phyloP scores from a whole-genome alignment of 2,329 filamentous ascomycete genomes.

The Escovopsis weberi region DNA sequence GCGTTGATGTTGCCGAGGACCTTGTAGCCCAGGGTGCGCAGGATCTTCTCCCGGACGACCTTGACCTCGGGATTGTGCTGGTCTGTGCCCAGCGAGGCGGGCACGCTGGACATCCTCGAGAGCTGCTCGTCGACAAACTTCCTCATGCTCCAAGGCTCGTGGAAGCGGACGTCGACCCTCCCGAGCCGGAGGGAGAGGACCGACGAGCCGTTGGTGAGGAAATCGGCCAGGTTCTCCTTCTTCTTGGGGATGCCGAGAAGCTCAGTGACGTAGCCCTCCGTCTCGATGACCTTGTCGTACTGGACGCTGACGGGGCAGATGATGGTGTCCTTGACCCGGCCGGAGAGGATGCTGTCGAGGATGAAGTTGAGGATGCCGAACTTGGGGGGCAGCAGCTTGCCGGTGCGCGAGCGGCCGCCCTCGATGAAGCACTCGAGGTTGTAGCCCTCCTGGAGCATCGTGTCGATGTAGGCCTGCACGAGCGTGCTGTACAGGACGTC shows the following conservation, averaged over 20 bases:
- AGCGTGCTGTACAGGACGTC: slow-evolving; percentile 80
- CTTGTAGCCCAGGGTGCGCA: slow-evolving; percentile 81
- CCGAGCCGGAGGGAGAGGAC: slow-evolving; percentile 80
- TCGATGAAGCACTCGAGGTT: slow-evolving; percentile 98
- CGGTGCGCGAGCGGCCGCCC: slow-evolving; percentile 80
- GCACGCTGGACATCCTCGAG: slow-evolving; percentile 30
- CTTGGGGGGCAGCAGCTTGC: slow-evolving; percentile 85
- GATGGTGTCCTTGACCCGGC: slow-evolving; percentile 76
- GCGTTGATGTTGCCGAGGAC: slow-evolving; percentile 90
- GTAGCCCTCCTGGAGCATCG: slow-evolving; percentile 73
- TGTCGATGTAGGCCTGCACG: slow-evolving; percentile 95
- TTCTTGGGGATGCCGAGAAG: slow-evolving; percentile 87
- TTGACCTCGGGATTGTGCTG: slow-evolving; percentile 33
- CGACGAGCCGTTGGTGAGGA: slow-evolving; percentile 71
- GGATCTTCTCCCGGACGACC: slow-evolving; percentile 51
- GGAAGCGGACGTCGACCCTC: slow-evolving; percentile 87
- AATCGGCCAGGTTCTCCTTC: slow-evolving; percentile 83
- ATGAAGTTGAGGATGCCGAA: slow-evolving; percentile 91
- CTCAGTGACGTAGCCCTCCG: slow-evolving; percentile 90
- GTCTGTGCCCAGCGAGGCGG: slow-evolving; percentile 29
- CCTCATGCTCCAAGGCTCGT: slow-evolving; percentile 86
- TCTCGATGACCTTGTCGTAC: slow-evolving; percentile 98
- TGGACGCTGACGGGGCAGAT: slow-evolving; percentile 95
- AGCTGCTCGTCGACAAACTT: slow-evolving; percentile 70
- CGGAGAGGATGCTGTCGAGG: slow-evolving; percentile 77